Percentiles rank a stretch among this genome's conserved stretches.
These are phyloP conservation scores for Toxoplasma gondii DNA, from an alignment of 169 alveolate genomes.

Conservation along the genomic window DNA sequence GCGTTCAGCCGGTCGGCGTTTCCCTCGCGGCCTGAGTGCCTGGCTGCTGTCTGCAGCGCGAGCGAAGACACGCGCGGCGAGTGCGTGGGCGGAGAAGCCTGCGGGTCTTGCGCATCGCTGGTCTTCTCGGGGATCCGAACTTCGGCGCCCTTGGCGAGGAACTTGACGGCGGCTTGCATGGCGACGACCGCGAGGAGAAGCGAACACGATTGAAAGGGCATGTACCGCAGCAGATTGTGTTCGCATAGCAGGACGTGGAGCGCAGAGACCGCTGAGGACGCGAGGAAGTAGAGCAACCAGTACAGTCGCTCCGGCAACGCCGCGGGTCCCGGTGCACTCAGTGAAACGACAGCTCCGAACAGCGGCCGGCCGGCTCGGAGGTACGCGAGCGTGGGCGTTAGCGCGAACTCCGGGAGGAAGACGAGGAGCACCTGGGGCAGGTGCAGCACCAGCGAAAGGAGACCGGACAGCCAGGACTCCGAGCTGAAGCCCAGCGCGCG, in stretches of 20 bases:
- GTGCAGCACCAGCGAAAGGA: background rate
- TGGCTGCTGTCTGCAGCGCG: no score
- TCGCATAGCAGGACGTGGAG: background rate
- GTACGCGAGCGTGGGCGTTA: background rate
- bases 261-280: background rate
- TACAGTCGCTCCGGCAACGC: background rate
- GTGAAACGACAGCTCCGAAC: background rate
- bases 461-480: background rate
- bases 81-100: background rate
- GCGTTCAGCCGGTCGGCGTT: background rate
- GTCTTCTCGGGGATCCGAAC: background rate
- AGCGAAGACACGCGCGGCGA: background rate
- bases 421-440: background rate
- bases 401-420: background rate
- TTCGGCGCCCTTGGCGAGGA: background rate
- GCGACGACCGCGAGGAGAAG: background rate
- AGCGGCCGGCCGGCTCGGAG: background rate
- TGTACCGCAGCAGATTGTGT: slow-evolving; percentile 10
- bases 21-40: no score
- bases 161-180: background rate
- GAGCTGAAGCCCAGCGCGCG: background rate
- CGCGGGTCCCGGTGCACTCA: background rate
- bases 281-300: background rate
- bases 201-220: background rate
- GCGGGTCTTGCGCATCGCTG: background rate